A percentile compares a stretch with the other conserved stretches of the same genome.
Conservation (phyloP, 371 early-diverging fungal genomes). For the Mortierella sp. region DNA sequence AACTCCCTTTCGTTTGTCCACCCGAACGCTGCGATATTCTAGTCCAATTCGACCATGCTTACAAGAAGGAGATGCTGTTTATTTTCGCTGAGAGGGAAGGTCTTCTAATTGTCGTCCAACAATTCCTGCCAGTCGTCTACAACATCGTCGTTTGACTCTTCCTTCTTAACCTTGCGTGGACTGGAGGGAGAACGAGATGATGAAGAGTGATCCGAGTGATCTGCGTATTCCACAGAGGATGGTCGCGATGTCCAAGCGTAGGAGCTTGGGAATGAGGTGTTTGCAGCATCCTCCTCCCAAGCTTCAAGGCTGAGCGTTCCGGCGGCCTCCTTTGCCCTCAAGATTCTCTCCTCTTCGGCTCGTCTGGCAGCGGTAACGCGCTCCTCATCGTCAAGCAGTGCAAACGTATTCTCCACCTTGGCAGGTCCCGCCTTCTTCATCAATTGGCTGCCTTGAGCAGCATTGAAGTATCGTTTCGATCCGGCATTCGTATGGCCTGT, state of each 20-base stretch:
- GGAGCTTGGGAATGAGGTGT: not conserved
- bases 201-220: not conserved
- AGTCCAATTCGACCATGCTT: no score
- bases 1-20: no score
- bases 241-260: constrained; percentile 4
- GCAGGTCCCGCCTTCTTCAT: constrained; percentile 23
- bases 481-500: constrained; percentile 25
- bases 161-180: not conserved
- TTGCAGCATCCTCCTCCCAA: constrained; percentile 34
- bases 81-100: not conserved
- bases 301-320: constrained; percentile 48
- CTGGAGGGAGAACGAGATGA: not conserved
- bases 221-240: constrained; percentile 2
- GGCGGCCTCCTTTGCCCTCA: constrained; percentile 44
- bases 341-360: constrained; percentile 37
- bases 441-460: constrained; percentile 16
- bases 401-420: constrained; percentile 36
- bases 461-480: constrained; percentile 27
- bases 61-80: not conserved
- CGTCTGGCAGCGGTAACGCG: constrained; percentile 37
- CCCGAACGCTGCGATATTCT: no score
- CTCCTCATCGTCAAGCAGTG: constrained; percentile 45
- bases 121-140: constrained; percentile 51
- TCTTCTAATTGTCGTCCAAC: constrained; percentile 23
- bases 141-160: constrained; percentile 28